These are phyloP conservation scores for Hypoxylon sp. DNA, from an alignment of 2,329 filamentous ascomycete genomes.

Conservation along the genomic window DNA sequence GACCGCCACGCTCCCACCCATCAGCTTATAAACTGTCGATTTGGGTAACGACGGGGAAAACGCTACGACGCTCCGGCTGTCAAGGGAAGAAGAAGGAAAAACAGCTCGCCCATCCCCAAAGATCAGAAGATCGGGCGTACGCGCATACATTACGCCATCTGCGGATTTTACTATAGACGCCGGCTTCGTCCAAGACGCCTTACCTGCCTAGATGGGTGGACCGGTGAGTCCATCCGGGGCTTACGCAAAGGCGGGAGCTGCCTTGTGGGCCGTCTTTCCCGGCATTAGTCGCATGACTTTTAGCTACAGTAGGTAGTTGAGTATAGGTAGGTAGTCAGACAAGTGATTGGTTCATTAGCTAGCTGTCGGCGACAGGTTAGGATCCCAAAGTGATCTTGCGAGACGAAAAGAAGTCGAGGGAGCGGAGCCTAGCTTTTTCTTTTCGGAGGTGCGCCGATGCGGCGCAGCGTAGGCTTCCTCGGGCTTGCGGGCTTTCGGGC, in stretches of 20 bases:
- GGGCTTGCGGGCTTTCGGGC: too few relatives aligned
- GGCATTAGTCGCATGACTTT: conserved; percentile 23
- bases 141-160: conserved; percentile 27
- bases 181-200: conserved; percentile 16
- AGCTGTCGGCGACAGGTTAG: conserved; percentile 19
- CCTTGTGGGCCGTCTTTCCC: conserved; percentile 4
- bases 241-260: conserved; percentile 19
- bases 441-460: conserved; percentile 14
- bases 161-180: conserved; percentile 17
- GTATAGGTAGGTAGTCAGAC: background rate
- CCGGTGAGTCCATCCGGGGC: conserved; percentile 18
- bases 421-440: background rate
- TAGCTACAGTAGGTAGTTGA: background rate
- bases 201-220: conserved; percentile 10
- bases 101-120: too few relatives aligned
- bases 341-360: background rate
- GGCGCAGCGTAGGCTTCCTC: too few relatives aligned
- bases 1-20: background rate
- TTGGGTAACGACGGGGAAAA: background rate
- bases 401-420: conserved; percentile 10
- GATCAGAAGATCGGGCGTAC: conserved; percentile 27
- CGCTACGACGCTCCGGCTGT: conserved; percentile 15
- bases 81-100: too few relatives aligned
- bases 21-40: background rate
- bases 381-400: conserved; percentile 23